phyloP scores from a whole-genome alignment of 2,329 filamentous ascomycete genomes.

The Aureobasidium uvarum region DNA sequence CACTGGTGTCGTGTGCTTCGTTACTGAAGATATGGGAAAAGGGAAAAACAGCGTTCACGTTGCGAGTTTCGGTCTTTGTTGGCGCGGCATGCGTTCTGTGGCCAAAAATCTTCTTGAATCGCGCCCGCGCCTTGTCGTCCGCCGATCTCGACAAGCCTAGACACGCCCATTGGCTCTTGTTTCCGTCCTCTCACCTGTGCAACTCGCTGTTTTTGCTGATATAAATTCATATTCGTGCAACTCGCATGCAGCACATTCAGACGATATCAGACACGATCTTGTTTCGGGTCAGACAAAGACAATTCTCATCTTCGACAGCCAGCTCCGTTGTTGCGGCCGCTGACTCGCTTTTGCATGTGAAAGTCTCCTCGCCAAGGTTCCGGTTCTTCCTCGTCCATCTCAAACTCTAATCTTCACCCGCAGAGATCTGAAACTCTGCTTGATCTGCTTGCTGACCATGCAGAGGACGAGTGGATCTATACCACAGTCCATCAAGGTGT shows the following conservation, averaged over 20 bases:
- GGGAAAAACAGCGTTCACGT: constrained; percentile 21
- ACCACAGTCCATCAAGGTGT: constrained; percentile 15
- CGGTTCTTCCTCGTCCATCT: neutral
- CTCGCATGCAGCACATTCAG: neutral
- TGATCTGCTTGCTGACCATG: neutral
- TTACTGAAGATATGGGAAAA: constrained; percentile 3
- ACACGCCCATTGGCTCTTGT: neutral
- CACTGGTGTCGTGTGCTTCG: constrained; percentile 19
- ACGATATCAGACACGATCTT: neutral
- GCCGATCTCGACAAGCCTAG: constrained; percentile 19
- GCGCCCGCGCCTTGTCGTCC: constrained; percentile 1
- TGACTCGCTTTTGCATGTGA: constrained; percentile 8
- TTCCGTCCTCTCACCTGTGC: neutral
- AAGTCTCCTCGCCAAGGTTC: neutral
- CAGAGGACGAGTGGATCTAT: constrained; percentile 12
- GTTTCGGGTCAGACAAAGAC: neutral
- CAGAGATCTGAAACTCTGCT: constrained; percentile 17
- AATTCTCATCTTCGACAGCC: neutral
- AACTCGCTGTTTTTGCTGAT: neutral
- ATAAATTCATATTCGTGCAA: neutral
- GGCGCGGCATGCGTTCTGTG: constrained; percentile 16
- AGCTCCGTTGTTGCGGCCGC: constrained; percentile 2
- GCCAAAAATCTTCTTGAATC: constrained; percentile 18
- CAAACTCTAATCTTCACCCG: neutral
- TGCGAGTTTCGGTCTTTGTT: constrained; percentile 20